Evolutionary conservation across 345 rosid genomes (phyloP), one percentile per base, ranked within the genome.

Genomic region (Arabidopsis arenosa): DNA sequence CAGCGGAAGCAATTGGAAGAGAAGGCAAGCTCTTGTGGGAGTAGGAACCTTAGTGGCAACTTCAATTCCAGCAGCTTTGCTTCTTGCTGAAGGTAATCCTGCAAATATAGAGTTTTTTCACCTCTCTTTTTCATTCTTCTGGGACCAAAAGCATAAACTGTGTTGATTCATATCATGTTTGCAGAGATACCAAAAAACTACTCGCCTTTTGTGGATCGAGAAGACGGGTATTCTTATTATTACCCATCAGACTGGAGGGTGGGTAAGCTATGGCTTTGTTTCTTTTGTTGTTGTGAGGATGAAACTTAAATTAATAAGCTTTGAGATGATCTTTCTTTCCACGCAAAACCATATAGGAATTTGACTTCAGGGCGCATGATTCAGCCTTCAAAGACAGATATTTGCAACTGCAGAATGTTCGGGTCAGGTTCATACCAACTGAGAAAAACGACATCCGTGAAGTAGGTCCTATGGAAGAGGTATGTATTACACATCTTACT

Each of bases 231-330:
- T 82, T 85, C 98, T 2, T 94, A 92, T 60, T 79, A 78, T 75
- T 92, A 90, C 79, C 98, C 96, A 67, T 82, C 93, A 59, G 97
- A 94, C 80, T 92, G 98, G 97, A 88, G 85, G 72, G 96, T 92
- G 85, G 70, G 96, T 92, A 86, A 78, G 93, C 82, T 68, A 6
- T 40, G 55, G 67, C 57, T 55, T 62, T 74, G 43, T 51, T 18
- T 41, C 49, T 4, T 18, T 49, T 12, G 3, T 8, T 58, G 3
- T 21, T 60, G 52, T 2, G 37, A 53, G 7, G 30, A 32, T 51
- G 13, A 43, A 10, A 6, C 45, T 12, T 60, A 33, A 36, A 32
- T 32, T 49, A 40, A 60, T 18, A 52, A 63, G 53, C 30, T 56
- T 57, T 37, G 40, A 56, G 26, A 74, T 47, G 44, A 68, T 74